A percentile compares a stretch with the other conserved stretches of the same genome.
Evolutionary conservation across 345 rosid species (phyloP).

Genomic region (Arabidopsis suecica): DNA sequence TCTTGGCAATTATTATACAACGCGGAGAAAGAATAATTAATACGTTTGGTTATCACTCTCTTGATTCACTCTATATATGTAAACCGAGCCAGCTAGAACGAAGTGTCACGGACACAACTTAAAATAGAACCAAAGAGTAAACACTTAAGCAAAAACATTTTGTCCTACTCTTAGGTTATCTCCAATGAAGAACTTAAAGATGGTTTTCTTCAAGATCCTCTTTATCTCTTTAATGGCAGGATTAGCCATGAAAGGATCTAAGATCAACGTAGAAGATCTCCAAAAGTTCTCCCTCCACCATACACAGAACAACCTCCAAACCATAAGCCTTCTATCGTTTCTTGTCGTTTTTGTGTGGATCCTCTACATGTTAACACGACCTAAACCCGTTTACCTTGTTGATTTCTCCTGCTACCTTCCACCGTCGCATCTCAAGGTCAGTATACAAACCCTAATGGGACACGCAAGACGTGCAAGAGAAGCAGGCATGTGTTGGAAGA

Average conservation of each 20-base stretch:
- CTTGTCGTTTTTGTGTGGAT: constrained; percentile 60
- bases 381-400: constrained; percentile 67
- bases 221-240: constrained; percentile 65
- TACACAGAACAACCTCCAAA: constrained; percentile 62
- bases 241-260: constrained; percentile 58
- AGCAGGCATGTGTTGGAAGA: constrained; percentile 67
- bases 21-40: neutral
- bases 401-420: constrained; percentile 83
- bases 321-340: constrained; percentile 55
- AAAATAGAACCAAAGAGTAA: constrained; percentile 41
- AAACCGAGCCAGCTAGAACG: constrained; percentile 20
- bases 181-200: constrained; percentile 38
- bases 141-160: constrained; percentile 12
- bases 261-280: constrained; percentile 60
- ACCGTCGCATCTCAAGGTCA: constrained; percentile 65
- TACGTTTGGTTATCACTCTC: constrained; percentile 28
- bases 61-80: constrained; percentile 39
- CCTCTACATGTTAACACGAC: constrained; percentile 70
- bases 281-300: constrained; percentile 58
- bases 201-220: constrained; percentile 57
- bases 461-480: constrained; percentile 77
- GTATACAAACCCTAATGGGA: constrained; percentile 64
- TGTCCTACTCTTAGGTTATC: constrained; percentile 13
- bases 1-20: neutral
- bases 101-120: constrained; percentile 24